Conservation (phyloP, 306 rosid species). For the Ormosia emarginata region DNA sequence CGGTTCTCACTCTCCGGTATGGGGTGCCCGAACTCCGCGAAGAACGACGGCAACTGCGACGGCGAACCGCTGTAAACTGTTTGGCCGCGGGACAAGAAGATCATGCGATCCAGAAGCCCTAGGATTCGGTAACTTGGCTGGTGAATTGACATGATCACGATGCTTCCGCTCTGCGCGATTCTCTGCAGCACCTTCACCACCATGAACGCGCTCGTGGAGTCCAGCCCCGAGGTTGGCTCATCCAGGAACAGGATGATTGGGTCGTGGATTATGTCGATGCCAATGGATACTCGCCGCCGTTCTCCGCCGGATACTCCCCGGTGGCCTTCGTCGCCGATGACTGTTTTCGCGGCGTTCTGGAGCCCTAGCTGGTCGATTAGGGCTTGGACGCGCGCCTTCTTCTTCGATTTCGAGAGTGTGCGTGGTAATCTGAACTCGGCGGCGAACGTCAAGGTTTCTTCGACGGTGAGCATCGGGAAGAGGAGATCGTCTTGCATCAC, state of each 20-base stretch:
- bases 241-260: slow-evolving; percentile 87
- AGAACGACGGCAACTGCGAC: slow-evolving; percentile 45
- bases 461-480: slow-evolving; percentile 97
- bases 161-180: slow-evolving; percentile 95
- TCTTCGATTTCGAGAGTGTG: slow-evolving; percentile 71
- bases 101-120: slow-evolving; percentile 68
- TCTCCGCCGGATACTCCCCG: slow-evolving; percentile 97
- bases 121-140: slow-evolving; percentile 90
- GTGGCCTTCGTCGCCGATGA: slow-evolving; percentile 91
- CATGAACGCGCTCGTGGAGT: slow-evolving; percentile 94
- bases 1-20: slow-evolving; percentile 86
- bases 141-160: slow-evolving; percentile 88
- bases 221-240: slow-evolving; percentile 93
- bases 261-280: slow-evolving; percentile 88
- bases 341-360: slow-evolving; percentile 68
- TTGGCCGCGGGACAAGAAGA: slow-evolving; percentile 81
- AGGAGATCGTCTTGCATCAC: slow-evolving; percentile 96
- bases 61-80: slow-evolving; percentile 91
- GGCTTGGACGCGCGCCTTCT: slow-evolving; percentile 70
- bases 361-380: slow-evolving; percentile 89
- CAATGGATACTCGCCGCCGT: slow-evolving; percentile 88
- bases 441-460: slow-evolving; percentile 86
- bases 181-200: slow-evolving; percentile 91
- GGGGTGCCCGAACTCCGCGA: slow-evolving; percentile 79
- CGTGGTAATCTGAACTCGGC: slow-evolving; percentile 89